Percentiles rank a stretch among this genome's conserved stretches.
Conservation (phyloP, 2,329 filamentous ascomycete genomes). For the Rutstroemia sp. region DNA sequence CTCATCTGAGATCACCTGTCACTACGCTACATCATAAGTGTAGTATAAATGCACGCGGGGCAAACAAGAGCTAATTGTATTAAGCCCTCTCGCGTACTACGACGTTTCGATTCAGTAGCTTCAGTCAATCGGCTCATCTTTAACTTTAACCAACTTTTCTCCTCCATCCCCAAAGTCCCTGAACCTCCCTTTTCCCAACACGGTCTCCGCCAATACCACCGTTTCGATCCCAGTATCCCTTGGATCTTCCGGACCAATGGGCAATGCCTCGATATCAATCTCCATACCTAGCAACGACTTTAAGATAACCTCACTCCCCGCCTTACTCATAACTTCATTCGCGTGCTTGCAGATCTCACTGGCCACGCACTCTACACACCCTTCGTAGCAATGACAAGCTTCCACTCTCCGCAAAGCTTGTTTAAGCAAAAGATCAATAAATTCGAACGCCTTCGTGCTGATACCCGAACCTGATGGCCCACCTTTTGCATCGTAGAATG, state of each 20-base stretch:
- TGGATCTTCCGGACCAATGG: conserved; percentile 72
- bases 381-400: conserved; percentile 66
- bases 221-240: conserved; percentile 73
- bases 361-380: conserved; percentile 86
- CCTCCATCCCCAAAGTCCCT: conserved; percentile 21
- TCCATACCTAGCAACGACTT: conserved; percentile 67
- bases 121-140: conserved; percentile 26
- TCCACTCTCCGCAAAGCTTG: conserved; percentile 73
- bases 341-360: conserved; percentile 76
- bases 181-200: conserved; percentile 22
- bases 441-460: conserved; percentile 88
- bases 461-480: conserved; percentile 78
- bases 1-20: too few relatives aligned
- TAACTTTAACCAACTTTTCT: conserved; percentile 22
- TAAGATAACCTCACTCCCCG: conserved; percentile 74
- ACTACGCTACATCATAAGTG: too few relatives aligned
- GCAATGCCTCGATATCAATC: conserved; percentile 76
- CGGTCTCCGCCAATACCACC: conserved; percentile 54
- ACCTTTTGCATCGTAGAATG: conserved; percentile 93
- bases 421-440: conserved; percentile 68
- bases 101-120: neutral
- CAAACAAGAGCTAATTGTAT: too few relatives aligned
- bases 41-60: too few relatives aligned
- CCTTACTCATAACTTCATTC: conserved; percentile 92
- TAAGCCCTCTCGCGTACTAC: neutral